Evolutionary conservation across 306 rosid species (phyloP).

Genomic region (Begonia fuchsioides): DNA sequence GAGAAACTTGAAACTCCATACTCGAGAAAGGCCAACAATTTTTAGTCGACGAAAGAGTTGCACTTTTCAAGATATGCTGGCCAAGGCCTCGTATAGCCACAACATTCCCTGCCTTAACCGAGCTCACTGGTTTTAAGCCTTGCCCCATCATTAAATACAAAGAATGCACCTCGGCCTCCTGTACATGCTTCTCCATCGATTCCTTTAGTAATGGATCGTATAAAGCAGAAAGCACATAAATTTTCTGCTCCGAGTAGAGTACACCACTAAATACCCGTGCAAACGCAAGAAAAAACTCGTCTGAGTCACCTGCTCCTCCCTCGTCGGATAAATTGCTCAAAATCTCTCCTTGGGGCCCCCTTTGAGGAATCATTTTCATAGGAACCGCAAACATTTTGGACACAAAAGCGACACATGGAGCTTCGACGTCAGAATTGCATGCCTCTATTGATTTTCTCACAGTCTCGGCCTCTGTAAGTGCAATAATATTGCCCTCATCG

Average conservation of each 20-base stretch:
- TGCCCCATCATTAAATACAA: conserved; percentile 93
- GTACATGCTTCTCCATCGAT: conserved; percentile 60
- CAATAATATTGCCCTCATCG: conserved; percentile 11
- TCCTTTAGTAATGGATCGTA: conserved; percentile 77
- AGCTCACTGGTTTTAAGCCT: conserved; percentile 55
- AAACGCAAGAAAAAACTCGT: conserved; percentile 83
- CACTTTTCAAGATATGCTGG: conserved; percentile 76
- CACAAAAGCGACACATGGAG: conserved; percentile 74
- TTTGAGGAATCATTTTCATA: conserved; percentile 44
- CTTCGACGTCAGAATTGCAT: conserved; percentile 55
- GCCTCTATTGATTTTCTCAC: conserved; percentile 41
- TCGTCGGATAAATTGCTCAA: conserved; percentile 26
- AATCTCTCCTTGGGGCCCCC: conserved; percentile 21
- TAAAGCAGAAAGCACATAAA: conserved; percentile 80
- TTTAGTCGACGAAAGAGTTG: conserved; percentile 70
- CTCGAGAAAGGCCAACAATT: conserved; percentile 92
- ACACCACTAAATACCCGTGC: conserved; percentile 85
- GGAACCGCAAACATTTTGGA: conserved; percentile 91
- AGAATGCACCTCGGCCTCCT: conserved; percentile 63
- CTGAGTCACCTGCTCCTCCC: conserved; percentile 46
- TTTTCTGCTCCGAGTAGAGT: conserved; percentile 43
- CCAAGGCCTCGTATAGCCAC: conserved; percentile 87
- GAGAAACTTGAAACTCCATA: conserved; percentile 72
- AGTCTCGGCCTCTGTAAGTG: conserved; percentile 30
- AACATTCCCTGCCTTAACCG: conserved; percentile 64